These are phyloP conservation scores for Amauroascus niger DNA, from an alignment of 2,329 filamentous ascomycete genomes.

Conservation along the genomic window DNA sequence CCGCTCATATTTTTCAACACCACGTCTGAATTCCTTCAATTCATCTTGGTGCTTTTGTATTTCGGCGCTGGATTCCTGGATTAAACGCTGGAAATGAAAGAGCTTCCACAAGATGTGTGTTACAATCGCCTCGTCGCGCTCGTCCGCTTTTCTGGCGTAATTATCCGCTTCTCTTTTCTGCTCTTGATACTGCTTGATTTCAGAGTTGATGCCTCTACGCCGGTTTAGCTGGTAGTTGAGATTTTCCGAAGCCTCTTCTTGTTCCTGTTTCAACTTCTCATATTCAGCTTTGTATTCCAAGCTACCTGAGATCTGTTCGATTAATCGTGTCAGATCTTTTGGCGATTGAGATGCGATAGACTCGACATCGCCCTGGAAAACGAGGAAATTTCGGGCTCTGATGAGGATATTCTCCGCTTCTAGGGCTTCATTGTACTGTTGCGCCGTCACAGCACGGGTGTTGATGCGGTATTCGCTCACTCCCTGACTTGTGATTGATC, in stretches of 20 bases:
- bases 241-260: conserved; percentile 78
- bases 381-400: conserved; percentile 93
- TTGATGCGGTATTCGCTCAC: conserved; percentile 96
- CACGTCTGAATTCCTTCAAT: conserved; percentile 81
- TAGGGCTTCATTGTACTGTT: conserved; percentile 85
- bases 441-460: conserved; percentile 74
- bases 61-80: conserved; percentile 80
- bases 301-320: conserved; percentile 96
- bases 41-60: conserved; percentile 94
- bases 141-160: conserved; percentile 80
- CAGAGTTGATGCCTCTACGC: conserved; percentile 87
- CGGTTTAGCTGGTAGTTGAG: conserved; percentile 81
- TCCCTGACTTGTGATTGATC: conserved; percentile 78
- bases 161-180: conserved; percentile 93
- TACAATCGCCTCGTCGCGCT: conserved; percentile 82
- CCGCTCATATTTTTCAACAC: conserved; percentile 73
- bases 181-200: conserved; percentile 95
- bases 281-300: conserved; percentile 92
- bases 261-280: conserved; percentile 75
- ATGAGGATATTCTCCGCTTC: conserved; percentile 95
- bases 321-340: conserved; percentile 81
- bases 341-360: conserved; percentile 92
- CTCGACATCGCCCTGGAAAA: conserved; percentile 97
- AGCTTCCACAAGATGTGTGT: conserved; percentile 95
- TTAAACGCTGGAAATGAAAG: conserved; percentile 85